A percentile compares a stretch with the other conserved stretches of the same genome.
phyloP scores from a whole-genome alignment of 148 eudicot species.

The Dysphania ambrosioides region DNA sequence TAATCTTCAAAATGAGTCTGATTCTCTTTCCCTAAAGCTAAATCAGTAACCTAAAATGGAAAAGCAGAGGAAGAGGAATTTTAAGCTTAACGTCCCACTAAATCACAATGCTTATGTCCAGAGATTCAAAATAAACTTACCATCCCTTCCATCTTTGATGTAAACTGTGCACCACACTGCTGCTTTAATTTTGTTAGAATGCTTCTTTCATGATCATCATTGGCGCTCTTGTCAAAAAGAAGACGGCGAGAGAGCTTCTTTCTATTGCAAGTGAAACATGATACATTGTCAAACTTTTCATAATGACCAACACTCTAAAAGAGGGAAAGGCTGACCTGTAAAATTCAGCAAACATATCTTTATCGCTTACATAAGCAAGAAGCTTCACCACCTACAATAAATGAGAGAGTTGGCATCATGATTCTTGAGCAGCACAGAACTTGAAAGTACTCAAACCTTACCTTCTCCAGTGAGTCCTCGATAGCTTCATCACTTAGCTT shows the following conservation, averaged over 20 bases:
- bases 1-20: slow-evolving; percentile 73
- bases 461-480: slow-evolving; percentile 87
- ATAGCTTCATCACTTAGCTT: slow-evolving; percentile 88
- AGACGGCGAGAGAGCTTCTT: slow-evolving; percentile 81
- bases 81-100: not conserved
- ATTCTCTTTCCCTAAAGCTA: slow-evolving; percentile 71
- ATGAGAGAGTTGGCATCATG: not conserved
- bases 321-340: slow-evolving; percentile 43
- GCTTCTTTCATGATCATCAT: slow-evolving; percentile 87
- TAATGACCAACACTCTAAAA: not conserved
- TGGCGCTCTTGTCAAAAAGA: slow-evolving; percentile 73
- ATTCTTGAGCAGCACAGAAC: not conserved
- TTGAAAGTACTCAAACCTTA: slow-evolving; percentile 10
- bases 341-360: slow-evolving; percentile 81
- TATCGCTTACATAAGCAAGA: slow-evolving; percentile 77
- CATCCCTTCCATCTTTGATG: slow-evolving; percentile 95
- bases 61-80: not conserved
- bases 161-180: slow-evolving; percentile 83
- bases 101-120: not conserved
- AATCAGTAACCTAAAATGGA: slow-evolving; percentile 65
- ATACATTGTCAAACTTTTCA: not conserved
- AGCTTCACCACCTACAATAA: slow-evolving; percentile 61
- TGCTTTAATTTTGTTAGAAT: slow-evolving; percentile 76
- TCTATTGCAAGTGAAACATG: slow-evolving; percentile 31
- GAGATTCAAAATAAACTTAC: slow-evolving; percentile 28